phyloP scores from a whole-genome alignment of 2,329 filamentous ascomycete species.

The Aspergillus ochraceus region DNA sequence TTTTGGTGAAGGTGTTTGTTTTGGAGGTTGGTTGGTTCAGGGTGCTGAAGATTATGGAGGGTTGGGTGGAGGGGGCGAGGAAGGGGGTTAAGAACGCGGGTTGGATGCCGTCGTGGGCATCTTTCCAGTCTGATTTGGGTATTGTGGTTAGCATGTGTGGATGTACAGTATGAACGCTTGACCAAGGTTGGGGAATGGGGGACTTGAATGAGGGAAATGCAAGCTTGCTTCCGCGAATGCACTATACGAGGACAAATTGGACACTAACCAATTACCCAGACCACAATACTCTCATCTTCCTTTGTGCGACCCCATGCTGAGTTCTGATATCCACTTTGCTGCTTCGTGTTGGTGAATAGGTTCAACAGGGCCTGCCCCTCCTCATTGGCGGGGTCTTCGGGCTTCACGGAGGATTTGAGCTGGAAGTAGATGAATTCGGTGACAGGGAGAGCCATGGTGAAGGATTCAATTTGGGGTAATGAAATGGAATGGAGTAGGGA shows the following conservation, averaged over 20 bases:
- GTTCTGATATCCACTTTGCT: conserved; percentile 34
- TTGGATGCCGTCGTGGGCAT: conserved; percentile 27
- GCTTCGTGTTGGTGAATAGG: conserved; percentile 29
- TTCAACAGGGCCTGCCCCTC: conserved; percentile 32
- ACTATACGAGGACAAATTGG: not conserved
- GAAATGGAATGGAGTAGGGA: not conserved
- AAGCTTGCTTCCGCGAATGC: too few species aligned
- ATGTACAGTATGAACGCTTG: not conserved
- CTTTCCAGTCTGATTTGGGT: conserved; percentile 31
- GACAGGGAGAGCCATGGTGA: conserved; percentile 14
- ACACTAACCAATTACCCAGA: conserved; percentile 40
- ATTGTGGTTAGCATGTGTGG: not conserved
- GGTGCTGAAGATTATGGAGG: conserved; percentile 30
- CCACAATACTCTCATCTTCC: conserved; percentile 37
- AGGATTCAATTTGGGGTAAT: not conserved
- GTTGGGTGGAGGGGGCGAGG: conserved; percentile 27
- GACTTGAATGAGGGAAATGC: too few species aligned
- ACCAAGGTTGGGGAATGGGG: not conserved
- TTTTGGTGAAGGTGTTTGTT: conserved; percentile 31
- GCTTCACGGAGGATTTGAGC: conserved; percentile 36
- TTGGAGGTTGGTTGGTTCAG: conserved; percentile 28
- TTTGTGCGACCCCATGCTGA: conserved; percentile 39
- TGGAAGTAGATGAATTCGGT: conserved; percentile 41
- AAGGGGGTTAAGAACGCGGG: not conserved
- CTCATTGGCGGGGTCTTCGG: conserved; percentile 36